Percentiles rank a stretch among this genome's conserved stretches.
Conservation (phyloP, 2,329 filamentous ascomycete genomes). For the Phyllosticta citriasiana region DNA sequence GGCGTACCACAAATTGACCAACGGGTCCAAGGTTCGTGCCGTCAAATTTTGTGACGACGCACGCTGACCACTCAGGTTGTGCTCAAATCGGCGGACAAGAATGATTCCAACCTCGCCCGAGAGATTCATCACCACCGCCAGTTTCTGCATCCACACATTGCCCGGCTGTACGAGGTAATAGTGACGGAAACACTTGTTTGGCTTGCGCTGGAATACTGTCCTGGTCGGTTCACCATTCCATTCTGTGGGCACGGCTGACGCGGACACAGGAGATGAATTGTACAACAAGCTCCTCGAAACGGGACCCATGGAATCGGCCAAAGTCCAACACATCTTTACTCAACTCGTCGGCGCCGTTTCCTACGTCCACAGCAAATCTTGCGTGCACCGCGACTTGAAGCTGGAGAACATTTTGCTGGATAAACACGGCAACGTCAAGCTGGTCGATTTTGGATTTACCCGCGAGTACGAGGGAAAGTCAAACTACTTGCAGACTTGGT, state of each 20-base stretch:
- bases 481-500: constrained; percentile 94
- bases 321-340: constrained; percentile 91
- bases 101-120: constrained; percentile 87
- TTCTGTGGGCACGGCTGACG: neutral
- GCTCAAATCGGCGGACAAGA: constrained; percentile 93
- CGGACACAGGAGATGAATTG: constrained; percentile 68
- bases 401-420: constrained; percentile 94
- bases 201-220: constrained; percentile 94
- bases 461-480: constrained; percentile 92
- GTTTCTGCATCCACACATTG: constrained; percentile 95
- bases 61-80: constrained; percentile 61
- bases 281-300: constrained; percentile 91
- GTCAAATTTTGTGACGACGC: constrained; percentile 1
- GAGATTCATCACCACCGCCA: constrained; percentile 98
- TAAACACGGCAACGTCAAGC: constrained; percentile 93
- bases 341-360: constrained; percentile 90
- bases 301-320: constrained; percentile 71
- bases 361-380: constrained; percentile 91
- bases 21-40: constrained; percentile 80
- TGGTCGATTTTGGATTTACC: constrained; percentile 97
- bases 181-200: constrained; percentile 92
- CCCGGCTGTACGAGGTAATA: constrained; percentile 92
- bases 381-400: constrained; percentile 93
- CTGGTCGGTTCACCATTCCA: constrained; percentile 46
- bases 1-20: constrained; percentile 91